Evolutionary conservation across 202 grass and related monocot genomes (phyloP).

Genomic region (Setaria italica): DNA sequence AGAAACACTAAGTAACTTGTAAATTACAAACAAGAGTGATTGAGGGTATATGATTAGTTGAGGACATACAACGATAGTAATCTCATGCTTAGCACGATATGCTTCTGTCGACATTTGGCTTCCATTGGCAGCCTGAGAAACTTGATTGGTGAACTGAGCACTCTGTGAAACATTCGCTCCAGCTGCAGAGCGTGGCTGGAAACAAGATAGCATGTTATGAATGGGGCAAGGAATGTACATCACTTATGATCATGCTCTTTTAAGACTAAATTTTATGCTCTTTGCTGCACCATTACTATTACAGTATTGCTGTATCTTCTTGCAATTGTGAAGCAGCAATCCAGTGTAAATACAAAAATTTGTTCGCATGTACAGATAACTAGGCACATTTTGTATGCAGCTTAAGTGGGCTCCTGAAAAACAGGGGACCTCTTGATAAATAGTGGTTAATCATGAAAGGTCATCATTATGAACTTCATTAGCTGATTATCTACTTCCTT

Average conservation of each 20-base stretch:
- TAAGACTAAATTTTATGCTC: not conserved
- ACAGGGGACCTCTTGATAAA: not conserved
- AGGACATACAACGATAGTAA: constrained; percentile 69
- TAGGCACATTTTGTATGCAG: constrained; percentile 2
- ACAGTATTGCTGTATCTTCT: not conserved
- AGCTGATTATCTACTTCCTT: not conserved
- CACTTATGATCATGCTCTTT: not conserved
- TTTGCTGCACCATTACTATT: not conserved
- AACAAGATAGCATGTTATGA: constrained; percentile 22
- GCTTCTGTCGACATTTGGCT: constrained; percentile 55
- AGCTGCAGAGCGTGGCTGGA: constrained; percentile 47
- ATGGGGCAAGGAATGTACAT: constrained; percentile 4
- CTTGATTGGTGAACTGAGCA: not conserved
- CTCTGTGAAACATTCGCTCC: constrained; percentile 25
- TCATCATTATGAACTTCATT: not conserved
- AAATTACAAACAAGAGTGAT: not conserved
- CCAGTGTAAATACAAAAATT: not conserved
- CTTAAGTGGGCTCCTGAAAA: constrained; percentile 30
- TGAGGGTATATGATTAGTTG: constrained; percentile 24
- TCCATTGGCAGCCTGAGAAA: constrained; percentile 47
- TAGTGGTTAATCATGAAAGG: not conserved
- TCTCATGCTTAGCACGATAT: constrained; percentile 87
- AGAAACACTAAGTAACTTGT: constrained; percentile 14
- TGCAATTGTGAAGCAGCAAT: not conserved
- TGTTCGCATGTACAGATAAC: not conserved